Evolutionary conservation across 2,329 filamentous ascomycete genomes (phyloP), one percentile per base, ranked within the genome.

Genomic region (Arthrobotrys megalospora): DNA sequence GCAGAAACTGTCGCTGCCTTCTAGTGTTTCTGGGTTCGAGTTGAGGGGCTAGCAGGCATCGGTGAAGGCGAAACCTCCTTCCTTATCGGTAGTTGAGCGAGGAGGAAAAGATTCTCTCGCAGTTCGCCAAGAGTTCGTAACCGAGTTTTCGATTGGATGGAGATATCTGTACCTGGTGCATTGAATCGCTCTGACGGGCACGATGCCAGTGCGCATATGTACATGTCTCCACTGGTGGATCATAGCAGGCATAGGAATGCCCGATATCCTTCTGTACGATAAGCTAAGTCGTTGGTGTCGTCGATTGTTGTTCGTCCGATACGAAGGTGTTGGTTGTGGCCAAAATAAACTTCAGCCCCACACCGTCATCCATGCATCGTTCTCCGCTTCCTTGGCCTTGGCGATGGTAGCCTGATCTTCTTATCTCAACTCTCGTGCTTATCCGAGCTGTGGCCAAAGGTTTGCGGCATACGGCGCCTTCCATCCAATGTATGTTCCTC

Each of bases 401-500:
- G 67, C 67, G 38, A 43, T 70, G 67, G 67, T 14, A 70, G 67
- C 67, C 67, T 70, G 55, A 38, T 24, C 28, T 2, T 10, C 45
- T 66, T 66, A 66, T 66, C 63, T 36, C 47, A 14, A 48, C 41
- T 38, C 1, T 38, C 52, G 52, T 55, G 52, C 16, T 50, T 45
- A 45, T 45, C 55, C 7, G 58, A 45, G 3, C 60, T 43, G 36
- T 43, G n/a, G 41, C 21, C 19, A 48, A 19, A 12, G 11, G 16
- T 28, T 12, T 19, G 43, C 72, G 72, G 72, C 43, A 55, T 8
- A 43, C 72, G 72, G 50, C 72, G 72, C 48, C 66, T 76, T 76
- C 72, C 72, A 76, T 52, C 32, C 19, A 43, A n/a, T 43, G 14
- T 21, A 38, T 21, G 24, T 28, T 28, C 5, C 24, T 28, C 24